These are phyloP conservation scores for Teunomyces aglyptinius DNA, from an alignment of 805 yeast species.

Conservation along the genomic window DNA sequence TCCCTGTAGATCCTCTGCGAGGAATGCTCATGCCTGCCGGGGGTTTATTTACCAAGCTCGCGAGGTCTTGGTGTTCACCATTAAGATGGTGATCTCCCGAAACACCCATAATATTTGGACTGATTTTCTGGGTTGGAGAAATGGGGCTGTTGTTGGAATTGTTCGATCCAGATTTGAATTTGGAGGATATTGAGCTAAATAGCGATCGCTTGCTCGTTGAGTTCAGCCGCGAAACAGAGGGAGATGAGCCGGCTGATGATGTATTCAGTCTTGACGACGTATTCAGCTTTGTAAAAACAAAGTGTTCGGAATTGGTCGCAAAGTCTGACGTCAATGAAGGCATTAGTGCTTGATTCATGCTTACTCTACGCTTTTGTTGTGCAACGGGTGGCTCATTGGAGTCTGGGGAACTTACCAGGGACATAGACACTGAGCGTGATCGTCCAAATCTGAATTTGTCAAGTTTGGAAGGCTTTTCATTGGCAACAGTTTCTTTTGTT, in stretches of 20 bases:
- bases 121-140: slow-evolving; percentile 9
- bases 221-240: slow-evolving; percentile 15
- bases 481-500: background rate
- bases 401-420: slow-evolving; percentile 8
- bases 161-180: slow-evolving; percentile 27
- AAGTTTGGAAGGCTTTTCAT: slow-evolving; percentile 15
- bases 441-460: slow-evolving; percentile 26
- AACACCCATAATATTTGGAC: slow-evolving; percentile 12
- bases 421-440: slow-evolving; percentile 23
- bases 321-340: slow-evolving; percentile 2
- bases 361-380: slow-evolving; percentile 11
- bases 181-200: slow-evolving; percentile 40
- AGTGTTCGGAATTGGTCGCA: background rate
- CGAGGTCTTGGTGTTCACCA: slow-evolving; percentile 18
- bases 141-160: background rate
- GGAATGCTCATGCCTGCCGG: slow-evolving; percentile 18
- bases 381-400: slow-evolving; percentile 1
- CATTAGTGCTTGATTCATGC: slow-evolving; percentile 1
- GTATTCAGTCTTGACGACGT: slow-evolving; percentile 1
- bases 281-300: background rate
- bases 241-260: slow-evolving; percentile 8
- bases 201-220: slow-evolving; percentile 24
- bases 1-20: background rate
- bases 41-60: slow-evolving; percentile 22
- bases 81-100: slow-evolving; percentile 5